Evolutionary conservation across 148 eudicot genomes (phyloP).

Genomic region (Cornus controversa): DNA sequence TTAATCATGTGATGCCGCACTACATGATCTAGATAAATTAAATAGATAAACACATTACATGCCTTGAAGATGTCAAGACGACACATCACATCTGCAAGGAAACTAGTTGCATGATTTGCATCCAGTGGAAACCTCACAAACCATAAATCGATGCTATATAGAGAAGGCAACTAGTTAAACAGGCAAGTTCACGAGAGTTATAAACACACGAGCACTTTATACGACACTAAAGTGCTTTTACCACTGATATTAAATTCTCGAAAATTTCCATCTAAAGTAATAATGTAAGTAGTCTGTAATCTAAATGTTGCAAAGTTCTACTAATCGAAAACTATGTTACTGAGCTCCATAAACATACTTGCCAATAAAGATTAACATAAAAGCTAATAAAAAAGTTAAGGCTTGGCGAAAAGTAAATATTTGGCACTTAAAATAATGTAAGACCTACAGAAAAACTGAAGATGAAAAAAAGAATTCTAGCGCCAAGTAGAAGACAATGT

Average conservation of each 20-base stretch:
- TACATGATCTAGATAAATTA: neutral
- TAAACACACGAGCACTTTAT: neutral
- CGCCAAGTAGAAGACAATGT: too few relatives aligned
- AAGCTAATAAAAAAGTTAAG: neutral
- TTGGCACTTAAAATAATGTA: too few relatives aligned
- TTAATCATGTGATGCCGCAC: neutral
- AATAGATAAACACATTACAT: neutral
- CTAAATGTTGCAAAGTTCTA: neutral
- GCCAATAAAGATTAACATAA: neutral
- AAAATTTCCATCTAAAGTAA: too few relatives aligned
- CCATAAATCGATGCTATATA: too few relatives aligned
- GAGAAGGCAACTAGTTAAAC: neutral
- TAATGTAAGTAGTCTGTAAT: neutral
- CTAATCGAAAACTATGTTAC: too few relatives aligned
- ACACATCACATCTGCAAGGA: neutral
- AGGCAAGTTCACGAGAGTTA: neutral
- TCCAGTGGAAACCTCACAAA: neutral
- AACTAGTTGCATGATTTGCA: neutral
- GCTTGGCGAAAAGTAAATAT: neutral
- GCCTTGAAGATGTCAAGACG: neutral
- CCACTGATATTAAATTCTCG: neutral
- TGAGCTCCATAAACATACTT: neutral
- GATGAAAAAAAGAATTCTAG: too few relatives aligned
- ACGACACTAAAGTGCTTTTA: neutral
- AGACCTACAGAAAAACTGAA: too few relatives aligned